These are phyloP conservation scores for Arthrobotrys entomopaga DNA, from an alignment of 2,329 filamentous ascomycete species.

Conservation along the genomic window DNA sequence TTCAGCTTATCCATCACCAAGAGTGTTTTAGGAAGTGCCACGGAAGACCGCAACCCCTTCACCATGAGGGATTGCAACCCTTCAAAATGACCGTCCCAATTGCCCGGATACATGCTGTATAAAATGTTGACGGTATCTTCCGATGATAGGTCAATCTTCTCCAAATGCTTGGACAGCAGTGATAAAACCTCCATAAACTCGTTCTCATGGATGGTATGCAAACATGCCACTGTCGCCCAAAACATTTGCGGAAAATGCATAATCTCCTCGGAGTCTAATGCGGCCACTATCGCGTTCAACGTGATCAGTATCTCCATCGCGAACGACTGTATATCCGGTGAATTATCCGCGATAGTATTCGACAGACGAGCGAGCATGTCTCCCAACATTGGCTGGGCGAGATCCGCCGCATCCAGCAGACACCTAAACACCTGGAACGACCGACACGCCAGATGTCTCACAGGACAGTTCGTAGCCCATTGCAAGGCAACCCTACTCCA, in stretches of 20 bases:
- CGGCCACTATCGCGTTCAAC: slow-evolving; percentile 87
- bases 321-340: slow-evolving; percentile 87
- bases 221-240: slow-evolving; percentile 95
- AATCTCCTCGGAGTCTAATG: slow-evolving; percentile 80
- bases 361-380: slow-evolving; percentile 96
- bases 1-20: slow-evolving; percentile 81
- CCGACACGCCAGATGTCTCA: slow-evolving; percentile 91
- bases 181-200: slow-evolving; percentile 91
- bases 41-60: slow-evolving; percentile 88
- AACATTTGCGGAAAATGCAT: slow-evolving; percentile 94
- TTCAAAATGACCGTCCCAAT: slow-evolving; percentile 89
- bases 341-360: slow-evolving; percentile 94
- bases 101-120: slow-evolving; percentile 79
- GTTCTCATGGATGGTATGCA: slow-evolving; percentile 95
- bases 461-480: slow-evolving; percentile 97
- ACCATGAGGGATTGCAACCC: slow-evolving; percentile 87
- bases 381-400: slow-evolving; percentile 92
- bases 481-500: slow-evolving; percentile 91
- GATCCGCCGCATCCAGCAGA: slow-evolving; percentile 76
- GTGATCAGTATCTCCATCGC: slow-evolving; percentile 98
- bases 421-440: slow-evolving; percentile 98
- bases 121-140: slow-evolving; percentile 74
- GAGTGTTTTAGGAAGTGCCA: slow-evolving; percentile 81
- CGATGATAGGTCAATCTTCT: slow-evolving; percentile 82
- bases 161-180: slow-evolving; percentile 87